Evolutionary conservation across 169 alveolate genomes (phyloP).

Genomic region (Ichthyophthirius multifiliis): DNA sequence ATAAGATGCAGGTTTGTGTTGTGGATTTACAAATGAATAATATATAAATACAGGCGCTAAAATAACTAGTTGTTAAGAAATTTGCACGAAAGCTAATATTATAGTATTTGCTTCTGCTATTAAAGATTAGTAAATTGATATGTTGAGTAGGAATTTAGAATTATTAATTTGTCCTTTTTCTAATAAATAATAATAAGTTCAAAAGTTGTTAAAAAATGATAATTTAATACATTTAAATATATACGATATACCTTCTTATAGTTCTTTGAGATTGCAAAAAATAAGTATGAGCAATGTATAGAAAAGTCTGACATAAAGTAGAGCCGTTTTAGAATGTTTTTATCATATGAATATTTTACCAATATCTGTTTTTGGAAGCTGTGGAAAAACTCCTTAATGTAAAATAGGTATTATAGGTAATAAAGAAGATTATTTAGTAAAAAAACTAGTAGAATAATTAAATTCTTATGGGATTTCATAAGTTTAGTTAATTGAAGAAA

Average conservation of each 20-base stretch:
- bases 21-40: not conserved
- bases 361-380: not conserved
- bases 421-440: no score
- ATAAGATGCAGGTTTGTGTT: not conserved
- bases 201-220: not conserved
- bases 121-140: not conserved
- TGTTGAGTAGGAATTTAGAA: not conserved
- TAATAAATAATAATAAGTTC: not conserved
- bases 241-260: not conserved
- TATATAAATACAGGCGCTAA: not conserved
- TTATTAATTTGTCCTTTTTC: not conserved
- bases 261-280: not conserved
- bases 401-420: no score
- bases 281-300: not conserved
- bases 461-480: no score
- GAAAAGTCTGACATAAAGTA: not conserved
- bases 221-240: not conserved
- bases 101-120: not conserved
- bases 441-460: no score
- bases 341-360: not conserved
- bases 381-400: no score
- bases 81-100: not conserved
- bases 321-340: slow-evolving; percentile 4
- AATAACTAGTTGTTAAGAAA: not conserved
- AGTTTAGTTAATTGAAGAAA: no score